phyloP scores from a whole-genome alignment of 345 rosid genomes.

The Corchorus olitorius region DNA sequence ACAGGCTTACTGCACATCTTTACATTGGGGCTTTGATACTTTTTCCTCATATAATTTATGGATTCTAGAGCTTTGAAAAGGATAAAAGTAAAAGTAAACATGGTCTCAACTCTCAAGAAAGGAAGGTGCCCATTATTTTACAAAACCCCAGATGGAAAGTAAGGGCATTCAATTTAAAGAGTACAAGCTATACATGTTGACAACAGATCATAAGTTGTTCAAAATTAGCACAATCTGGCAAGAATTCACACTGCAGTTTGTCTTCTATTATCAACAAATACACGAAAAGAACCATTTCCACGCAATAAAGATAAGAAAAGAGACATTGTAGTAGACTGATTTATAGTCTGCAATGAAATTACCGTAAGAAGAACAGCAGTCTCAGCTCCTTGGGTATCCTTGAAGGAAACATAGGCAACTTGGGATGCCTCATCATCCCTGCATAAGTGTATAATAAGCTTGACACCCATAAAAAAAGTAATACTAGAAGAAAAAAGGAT shows the following conservation, averaged over 20 bases:
- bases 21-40: not conserved
- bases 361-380: conserved; percentile 95
- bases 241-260: not conserved
- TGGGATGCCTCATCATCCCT: conserved; percentile 70
- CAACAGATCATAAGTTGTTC: not conserved
- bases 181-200: not conserved
- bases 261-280: not conserved
- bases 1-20: not conserved
- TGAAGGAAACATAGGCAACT: conserved; percentile 80
- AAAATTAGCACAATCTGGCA: not conserved
- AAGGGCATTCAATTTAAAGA: not conserved
- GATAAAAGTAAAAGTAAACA: not conserved
- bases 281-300: not conserved
- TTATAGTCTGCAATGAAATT: conserved; percentile 17
- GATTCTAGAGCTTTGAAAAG: not conserved
- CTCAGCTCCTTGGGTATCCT: conserved; percentile 84
- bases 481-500: not conserved
- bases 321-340: not conserved
- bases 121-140: not conserved
- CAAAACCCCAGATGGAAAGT: not conserved
- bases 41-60: not conserved
- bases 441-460: conserved; percentile 29
- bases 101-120: not conserved
- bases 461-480: conserved; percentile 11
- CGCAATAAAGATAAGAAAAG: not conserved